Evolutionary conservation across 2,329 filamentous ascomycete species (phyloP), one percentile per base, ranked within the genome.

Genomic region (Venturia effusa): DNA sequence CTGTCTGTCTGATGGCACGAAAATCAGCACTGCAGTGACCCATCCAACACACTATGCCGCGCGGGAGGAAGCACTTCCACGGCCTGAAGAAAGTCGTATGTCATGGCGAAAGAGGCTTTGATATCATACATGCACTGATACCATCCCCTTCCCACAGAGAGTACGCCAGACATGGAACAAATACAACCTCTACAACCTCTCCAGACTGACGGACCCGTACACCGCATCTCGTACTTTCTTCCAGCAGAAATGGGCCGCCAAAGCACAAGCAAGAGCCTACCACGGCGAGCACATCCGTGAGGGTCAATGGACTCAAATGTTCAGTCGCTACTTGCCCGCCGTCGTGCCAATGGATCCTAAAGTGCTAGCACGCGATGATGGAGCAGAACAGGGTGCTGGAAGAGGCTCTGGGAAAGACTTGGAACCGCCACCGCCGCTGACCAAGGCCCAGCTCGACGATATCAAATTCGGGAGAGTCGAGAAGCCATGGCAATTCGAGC

Each of bases 161-260:
- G 75, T 96, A 76, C 88, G 93, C 71, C 90, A 94, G 81, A 91
- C 92, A 80, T 97, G 93, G 94, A 96, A 91, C 81, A 96, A 96
- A 80, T 92, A 91, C 82, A 96, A 96, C 74, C 83, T 99, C 67
- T 99, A 90, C 84, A 97, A 97, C 78, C 79, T 99, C 68, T 78
- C 80, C 61, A 83, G 83, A 68, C 71, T 84, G 40, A 76, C 71
- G 54, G 71, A 75, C 1, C 83, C 82, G 22, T 72, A 70, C 19
- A 61, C 66, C 32, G 68, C 68, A 32, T 37, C 57, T 24, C n/a
- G n/a, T 27, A 97, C 92, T 55, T 95, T 94, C 79, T 99, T 96
- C 83, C 93, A 97, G 81, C 93, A 97, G 78, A 99, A 99, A 88
- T 99, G 93, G 93, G 77, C 78, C 1, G 90, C 93, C 71, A 99